Conservation (phyloP, 176 grass and related monocot species). For the Neostapfia colusana region DNA sequence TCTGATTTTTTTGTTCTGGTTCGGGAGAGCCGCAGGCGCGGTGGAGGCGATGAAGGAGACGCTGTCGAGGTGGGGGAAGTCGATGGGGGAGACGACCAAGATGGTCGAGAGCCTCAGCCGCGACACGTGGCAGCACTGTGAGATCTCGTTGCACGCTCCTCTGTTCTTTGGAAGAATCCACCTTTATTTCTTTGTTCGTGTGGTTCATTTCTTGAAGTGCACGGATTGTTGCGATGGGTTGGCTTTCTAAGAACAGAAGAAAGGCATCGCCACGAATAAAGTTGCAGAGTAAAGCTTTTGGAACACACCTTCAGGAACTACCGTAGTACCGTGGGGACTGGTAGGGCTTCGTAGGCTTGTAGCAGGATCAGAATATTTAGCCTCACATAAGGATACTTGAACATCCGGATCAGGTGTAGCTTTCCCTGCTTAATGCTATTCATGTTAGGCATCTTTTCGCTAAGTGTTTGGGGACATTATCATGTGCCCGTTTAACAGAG, state of each 20-base stretch:
- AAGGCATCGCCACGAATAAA: constrained; percentile 27
- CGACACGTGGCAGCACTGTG: constrained; percentile 96
- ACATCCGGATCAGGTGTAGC: background rate
- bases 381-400: background rate
- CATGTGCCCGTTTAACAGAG: background rate
- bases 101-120: constrained; percentile 75
- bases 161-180: background rate
- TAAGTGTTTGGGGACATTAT: background rate
- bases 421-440: constrained; percentile 9
- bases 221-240: constrained; percentile 9
- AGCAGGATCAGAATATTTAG: constrained; percentile 9
- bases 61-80: constrained; percentile 75
- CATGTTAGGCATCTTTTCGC: background rate
- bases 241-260: constrained; percentile 21
- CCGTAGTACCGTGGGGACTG: background rate
- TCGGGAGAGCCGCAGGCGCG: constrained; percentile 37
- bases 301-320: constrained; percentile 4
- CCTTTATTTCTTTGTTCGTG: background rate
- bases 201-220: constrained; percentile 41
- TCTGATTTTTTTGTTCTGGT: constrained; percentile 27
- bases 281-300: constrained; percentile 23
- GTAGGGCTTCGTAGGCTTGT: background rate
- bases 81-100: constrained; percentile 67
- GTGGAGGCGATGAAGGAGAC: constrained; percentile 77
- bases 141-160: constrained; percentile 36